Base-by-base conservation (phyloP, 108 stramenopile genomes). In the Cyclotella baltica region DNA sequence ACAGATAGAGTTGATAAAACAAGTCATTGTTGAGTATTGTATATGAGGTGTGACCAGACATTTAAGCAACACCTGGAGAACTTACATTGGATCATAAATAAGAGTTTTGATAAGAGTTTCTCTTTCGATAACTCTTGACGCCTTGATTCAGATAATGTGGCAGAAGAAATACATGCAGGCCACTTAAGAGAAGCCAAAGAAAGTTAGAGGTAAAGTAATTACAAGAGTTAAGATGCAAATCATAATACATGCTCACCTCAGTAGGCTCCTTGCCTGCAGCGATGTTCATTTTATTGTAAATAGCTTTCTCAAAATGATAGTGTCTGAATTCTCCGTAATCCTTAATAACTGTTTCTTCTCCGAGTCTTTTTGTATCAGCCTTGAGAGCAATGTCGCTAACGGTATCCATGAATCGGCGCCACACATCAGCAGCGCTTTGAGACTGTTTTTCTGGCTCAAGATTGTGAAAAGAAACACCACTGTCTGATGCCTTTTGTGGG, bases 291-390 rank as follows among this genome's bases (percentile, higher is more conserved):
- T 84, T 83, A 71, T 92, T 94, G 69, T 87, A 91, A 4, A 86
- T 82, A 47, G 82, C 81, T 76, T 91, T 91, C 62, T 95, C 94
- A 2, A 84, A 87, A 31, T 89, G 78, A 70, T 92, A 92, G 67
- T 95, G 94, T 31, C 94, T 80, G 56, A 95, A 95, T 59, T 95
- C 94, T 35, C 94, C 92, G 76, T 88, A 93, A 35, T 91, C 82
- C 38, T 77, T 70, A 23, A 83, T 81, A 5, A 95, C 67, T 55
- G 74, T 69, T 22, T 89, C 88, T 35, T 95, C 94, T 3, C 90
- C 90, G 35, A 95, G 55, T 11, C 94, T 86, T 72, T 89, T 93
- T 53, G 87, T 62, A 62, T 95, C 94, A 1, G 94, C 90, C 67
- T 78, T 78, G 38, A 89, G 86, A 10, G 88, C 78, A 18, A 90